Evolutionary conservation across 2,329 filamentous ascomycete species (phyloP).

Genomic region (Aspergillus uvarum): DNA sequence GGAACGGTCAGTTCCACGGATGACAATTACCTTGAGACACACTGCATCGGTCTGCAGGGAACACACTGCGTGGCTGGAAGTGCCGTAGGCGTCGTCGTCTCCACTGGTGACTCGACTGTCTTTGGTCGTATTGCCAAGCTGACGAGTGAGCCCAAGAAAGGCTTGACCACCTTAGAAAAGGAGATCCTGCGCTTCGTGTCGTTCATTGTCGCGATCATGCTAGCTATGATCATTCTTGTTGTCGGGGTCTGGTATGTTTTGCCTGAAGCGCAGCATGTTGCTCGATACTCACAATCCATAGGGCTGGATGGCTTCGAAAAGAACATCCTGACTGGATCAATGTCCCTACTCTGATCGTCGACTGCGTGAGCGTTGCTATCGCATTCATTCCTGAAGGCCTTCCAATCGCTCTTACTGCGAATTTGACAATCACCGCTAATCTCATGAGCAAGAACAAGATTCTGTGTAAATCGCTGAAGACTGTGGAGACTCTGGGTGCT

Average conservation of each 20-base stretch:
- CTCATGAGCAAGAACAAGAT: slow-evolving; percentile 76
- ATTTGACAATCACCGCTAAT: slow-evolving; percentile 72
- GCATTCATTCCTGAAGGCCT: slow-evolving; percentile 76
- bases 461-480: slow-evolving; percentile 76
- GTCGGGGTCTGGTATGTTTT: slow-evolving; percentile 61
- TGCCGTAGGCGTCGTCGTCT: slow-evolving; percentile 66
- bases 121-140: slow-evolving; percentile 74
- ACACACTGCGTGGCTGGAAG: slow-evolving; percentile 73
- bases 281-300: slow-evolving; percentile 28
- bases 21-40: slow-evolving; percentile 73
- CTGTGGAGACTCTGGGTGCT: slow-evolving; percentile 71
- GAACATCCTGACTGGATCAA: slow-evolving; percentile 69
- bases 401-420: slow-evolving; percentile 68
- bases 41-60: slow-evolving; percentile 74
- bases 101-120: slow-evolving; percentile 70
- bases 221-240: slow-evolving; percentile 54
- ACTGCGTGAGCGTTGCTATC: slow-evolving; percentile 69
- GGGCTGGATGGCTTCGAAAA: slow-evolving; percentile 68
- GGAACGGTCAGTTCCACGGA: slow-evolving; percentile 67
- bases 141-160: slow-evolving; percentile 67
- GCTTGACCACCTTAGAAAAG: slow-evolving; percentile 67
- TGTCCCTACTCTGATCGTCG: slow-evolving; percentile 69
- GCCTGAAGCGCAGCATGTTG: neutral
- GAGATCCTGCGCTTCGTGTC: slow-evolving; percentile 72
- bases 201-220: slow-evolving; percentile 68